Percentiles rank a stretch among this genome's conserved stretches.
Conservation (phyloP, 768 basidiomycete genomes). For the Calvatia gigantea region DNA sequence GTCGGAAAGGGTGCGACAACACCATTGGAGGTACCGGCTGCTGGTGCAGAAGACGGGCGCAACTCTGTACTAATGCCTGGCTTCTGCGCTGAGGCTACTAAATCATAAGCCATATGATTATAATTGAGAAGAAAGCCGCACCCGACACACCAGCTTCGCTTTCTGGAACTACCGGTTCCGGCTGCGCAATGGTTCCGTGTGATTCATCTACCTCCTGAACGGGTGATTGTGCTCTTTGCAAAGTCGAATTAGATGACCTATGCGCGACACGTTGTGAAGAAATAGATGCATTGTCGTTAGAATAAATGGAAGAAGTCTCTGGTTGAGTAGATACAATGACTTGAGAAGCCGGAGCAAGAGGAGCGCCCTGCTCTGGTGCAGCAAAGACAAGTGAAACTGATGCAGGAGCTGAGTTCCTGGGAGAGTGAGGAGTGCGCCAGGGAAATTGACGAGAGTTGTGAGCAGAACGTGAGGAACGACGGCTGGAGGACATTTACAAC, state of each 20-base stretch:
- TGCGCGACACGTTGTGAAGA: not conserved
- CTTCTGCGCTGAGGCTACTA: too few species aligned
- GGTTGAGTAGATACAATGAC: constrained; percentile 1
- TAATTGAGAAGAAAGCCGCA: not conserved
- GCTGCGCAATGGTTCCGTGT: not conserved
- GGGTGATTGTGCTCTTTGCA: not conserved
- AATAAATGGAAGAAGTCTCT: not conserved
- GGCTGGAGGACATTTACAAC: constrained; percentile 6
- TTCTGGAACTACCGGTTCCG: not conserved
- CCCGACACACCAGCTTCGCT: not conserved
- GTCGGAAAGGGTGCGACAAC: not conserved
- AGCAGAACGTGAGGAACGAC: constrained; percentile 7
- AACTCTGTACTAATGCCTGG: not conserved
- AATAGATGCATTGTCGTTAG: not conserved
- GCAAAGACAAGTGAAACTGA: constrained; percentile 7
- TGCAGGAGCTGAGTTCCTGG: not conserved
- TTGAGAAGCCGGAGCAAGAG: constrained; percentile 4
- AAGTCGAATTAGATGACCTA: not conserved
- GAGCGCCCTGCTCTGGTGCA: constrained; percentile 8
- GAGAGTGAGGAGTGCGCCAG: not conserved
- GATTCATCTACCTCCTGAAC: not conserved
- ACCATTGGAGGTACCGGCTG: not conserved
- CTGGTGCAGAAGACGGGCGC: not conserved
- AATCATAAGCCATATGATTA: not conserved
- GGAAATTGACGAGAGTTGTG: not conserved